Base-by-base conservation (phyloP, 768 basidiomycete species). In the Mycena sanguinolenta region DNA sequence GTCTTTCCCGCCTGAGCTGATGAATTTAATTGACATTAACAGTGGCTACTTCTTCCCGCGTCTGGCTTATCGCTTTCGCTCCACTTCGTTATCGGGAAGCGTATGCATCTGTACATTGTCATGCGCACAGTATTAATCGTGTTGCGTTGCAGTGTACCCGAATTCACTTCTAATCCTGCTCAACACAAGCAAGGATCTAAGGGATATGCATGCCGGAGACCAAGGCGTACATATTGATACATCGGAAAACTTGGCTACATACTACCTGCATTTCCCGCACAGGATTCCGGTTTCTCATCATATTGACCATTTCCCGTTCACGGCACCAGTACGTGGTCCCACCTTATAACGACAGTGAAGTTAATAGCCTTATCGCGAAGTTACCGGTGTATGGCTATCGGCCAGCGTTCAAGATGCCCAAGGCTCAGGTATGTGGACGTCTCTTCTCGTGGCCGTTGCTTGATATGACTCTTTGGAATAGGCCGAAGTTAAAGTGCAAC, bases 11-110 rank as follows among this genome's bases (percentile, higher is more conserved):
- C 44, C 67, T 34, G 71, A 34, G 38, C 63, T 36, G n/a, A 36
- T 74, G 55, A 42, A 30, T 39, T 21, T 4, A 55, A 36, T 36
- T 12, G 12, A 19, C 6, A 4, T 16, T 21, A 16, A 17, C 70
- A 83, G 82, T 87, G 86, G 86, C 74, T 87, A 21, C 62, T 76
- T 10, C 83, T 87, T 82, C 82, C 84, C 5, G 58, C 71, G 3
- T 25, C 86, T 83, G 65, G 77, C 84, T 4, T 86, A 21, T 85
- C 86, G 65, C 82, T 87, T 73, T 84, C 84, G 13, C 72, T 87
- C 12, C 85, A 87, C 69, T 86, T 87, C 64, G 77, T 86, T 25
- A 87, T 87, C 55, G 80, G 79, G 49, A 87, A 87, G 71, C 65
- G 86, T 87, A 63, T 58, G 84, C 74, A 23, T 39, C 19, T 28